A percentile compares a stretch with the other conserved stretches of the same genome.
phyloP scores from a whole-genome alignment of 768 basidiomycete genomes.

The Boletus rubescentipes region DNA sequence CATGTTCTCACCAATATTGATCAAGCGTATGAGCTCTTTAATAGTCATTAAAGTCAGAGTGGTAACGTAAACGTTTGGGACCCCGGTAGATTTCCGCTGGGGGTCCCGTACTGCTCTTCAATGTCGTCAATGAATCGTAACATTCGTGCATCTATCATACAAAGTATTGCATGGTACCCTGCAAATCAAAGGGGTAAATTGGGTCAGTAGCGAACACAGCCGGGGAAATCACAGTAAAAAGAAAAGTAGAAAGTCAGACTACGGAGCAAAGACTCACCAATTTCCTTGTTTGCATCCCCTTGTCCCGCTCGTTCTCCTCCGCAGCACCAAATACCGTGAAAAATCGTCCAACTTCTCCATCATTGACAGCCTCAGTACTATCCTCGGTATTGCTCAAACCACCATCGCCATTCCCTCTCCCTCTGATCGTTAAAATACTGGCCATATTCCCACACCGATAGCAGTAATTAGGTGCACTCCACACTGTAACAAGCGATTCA shows the following conservation, averaged over 20 bases:
- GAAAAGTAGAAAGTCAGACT: not conserved
- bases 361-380: not conserved
- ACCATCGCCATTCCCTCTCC: constrained; percentile 47
- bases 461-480: constrained; percentile 91
- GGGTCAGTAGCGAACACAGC: not conserved
- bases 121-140: not conserved
- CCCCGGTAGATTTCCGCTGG: not conserved
- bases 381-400: constrained; percentile 9
- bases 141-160: constrained; percentile 28
- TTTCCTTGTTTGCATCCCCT: constrained; percentile 70
- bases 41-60: too few relatives aligned
- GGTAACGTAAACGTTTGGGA: too few relatives aligned
- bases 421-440: constrained; percentile 78
- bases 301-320: constrained; percentile 84
- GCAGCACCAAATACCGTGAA: constrained; percentile 90
- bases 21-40: too few relatives aligned
- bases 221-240: not conserved
- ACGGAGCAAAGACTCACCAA: constrained; percentile 49
- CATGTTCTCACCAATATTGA: too few relatives aligned
- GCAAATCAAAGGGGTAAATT: not conserved
- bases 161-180: constrained; percentile 42
- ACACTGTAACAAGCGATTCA: constrained; percentile 86
- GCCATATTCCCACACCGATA: constrained; percentile 89
- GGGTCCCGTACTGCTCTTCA: not conserved
- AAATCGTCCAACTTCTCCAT: constrained; percentile 38